Conservation (phyloP, 2,329 filamentous ascomycete species). For the Paradendryphiella salina region DNA sequence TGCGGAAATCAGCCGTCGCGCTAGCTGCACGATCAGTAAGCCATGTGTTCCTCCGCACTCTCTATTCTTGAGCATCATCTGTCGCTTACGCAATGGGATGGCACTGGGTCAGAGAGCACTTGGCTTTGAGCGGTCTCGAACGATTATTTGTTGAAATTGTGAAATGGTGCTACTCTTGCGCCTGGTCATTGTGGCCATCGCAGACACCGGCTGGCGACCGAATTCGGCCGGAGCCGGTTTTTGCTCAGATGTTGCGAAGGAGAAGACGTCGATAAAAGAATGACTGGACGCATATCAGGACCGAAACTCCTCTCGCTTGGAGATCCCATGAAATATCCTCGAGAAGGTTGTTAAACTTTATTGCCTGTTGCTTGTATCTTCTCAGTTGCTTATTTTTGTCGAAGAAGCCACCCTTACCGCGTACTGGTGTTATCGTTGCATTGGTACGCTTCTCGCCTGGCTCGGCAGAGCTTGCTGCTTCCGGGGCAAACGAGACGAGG, state of each 20-base stretch:
- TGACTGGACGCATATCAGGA: slow-evolving; percentile 31
- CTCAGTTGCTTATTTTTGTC: slow-evolving; percentile 18
- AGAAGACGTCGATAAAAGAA: slow-evolving; percentile 27
- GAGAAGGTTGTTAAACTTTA: slow-evolving; percentile 22
- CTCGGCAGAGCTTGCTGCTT: too few relatives aligned
- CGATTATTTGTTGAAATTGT: slow-evolving; percentile 10
- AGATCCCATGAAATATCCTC: slow-evolving; percentile 26
- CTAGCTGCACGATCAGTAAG: neutral
- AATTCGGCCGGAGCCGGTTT: slow-evolving; percentile 5
- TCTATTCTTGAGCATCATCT: neutral
- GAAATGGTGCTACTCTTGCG: neutral
- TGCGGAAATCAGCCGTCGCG: slow-evolving; percentile 5
- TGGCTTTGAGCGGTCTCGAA: slow-evolving; percentile 24
- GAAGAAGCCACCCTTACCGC: neutral
- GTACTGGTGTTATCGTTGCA: neutral
- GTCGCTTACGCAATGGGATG: slow-evolving; percentile 27
- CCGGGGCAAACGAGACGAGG: neutral
- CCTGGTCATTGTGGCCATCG: neutral
- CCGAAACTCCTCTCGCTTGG: slow-evolving; percentile 22
- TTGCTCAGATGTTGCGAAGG: slow-evolving; percentile 4
- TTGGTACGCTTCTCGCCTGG: neutral
- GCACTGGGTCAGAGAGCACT: slow-evolving; percentile 32
- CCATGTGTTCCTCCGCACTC: neutral
- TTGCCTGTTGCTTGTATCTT: slow-evolving; percentile 17
- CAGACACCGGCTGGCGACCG: slow-evolving; percentile 12